Conservation (phyloP, 371 early-diverging fungal genomes). For the Entomophthora muscae region DNA sequence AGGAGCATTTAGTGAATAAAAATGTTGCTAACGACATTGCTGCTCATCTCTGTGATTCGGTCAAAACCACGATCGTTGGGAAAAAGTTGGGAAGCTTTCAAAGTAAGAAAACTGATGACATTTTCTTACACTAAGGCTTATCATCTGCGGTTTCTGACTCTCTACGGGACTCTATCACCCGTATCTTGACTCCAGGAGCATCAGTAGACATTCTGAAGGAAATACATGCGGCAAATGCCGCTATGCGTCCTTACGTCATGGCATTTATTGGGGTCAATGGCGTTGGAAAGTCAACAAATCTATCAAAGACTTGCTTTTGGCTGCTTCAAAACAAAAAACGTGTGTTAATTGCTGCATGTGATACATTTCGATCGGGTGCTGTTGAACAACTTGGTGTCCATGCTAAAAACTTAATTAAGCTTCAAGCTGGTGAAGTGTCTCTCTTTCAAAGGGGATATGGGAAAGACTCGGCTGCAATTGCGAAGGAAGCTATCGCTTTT, state of each 20-base stretch:
- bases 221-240: conserved; percentile 47
- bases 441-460: conserved; percentile 97
- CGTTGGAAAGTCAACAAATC: conserved; percentile 91
- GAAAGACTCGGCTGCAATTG: conserved; percentile 95
- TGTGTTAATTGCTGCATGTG: conserved; percentile 97
- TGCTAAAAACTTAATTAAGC: conserved; percentile 66
- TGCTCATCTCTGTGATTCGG: conserved; percentile 63
- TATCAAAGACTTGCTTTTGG: conserved; percentile 98
- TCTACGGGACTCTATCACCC: conserved; percentile 66
- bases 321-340: conserved; percentile 81
- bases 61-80: conserved; percentile 54
- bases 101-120: conserved; percentile 22
- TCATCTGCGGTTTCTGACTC: conserved; percentile 34
- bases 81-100: conserved; percentile 58
- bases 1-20: conserved; percentile 78
- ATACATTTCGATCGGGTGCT: conserved; percentile 98
- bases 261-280: conserved; percentile 99
- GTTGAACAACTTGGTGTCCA: conserved; percentile 97
- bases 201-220: conserved; percentile 91
- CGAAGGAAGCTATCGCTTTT: conserved; percentile 88
- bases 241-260: conserved; percentile 68
- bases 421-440: conserved; percentile 62
- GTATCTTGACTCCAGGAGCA: conserved; percentile 82
- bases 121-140: conserved; percentile 20
- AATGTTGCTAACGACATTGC: conserved; percentile 90